phyloP scores from a whole-genome alignment of 192 early-diverging fungal genomes.

The Cladochytrium replicatum region DNA sequence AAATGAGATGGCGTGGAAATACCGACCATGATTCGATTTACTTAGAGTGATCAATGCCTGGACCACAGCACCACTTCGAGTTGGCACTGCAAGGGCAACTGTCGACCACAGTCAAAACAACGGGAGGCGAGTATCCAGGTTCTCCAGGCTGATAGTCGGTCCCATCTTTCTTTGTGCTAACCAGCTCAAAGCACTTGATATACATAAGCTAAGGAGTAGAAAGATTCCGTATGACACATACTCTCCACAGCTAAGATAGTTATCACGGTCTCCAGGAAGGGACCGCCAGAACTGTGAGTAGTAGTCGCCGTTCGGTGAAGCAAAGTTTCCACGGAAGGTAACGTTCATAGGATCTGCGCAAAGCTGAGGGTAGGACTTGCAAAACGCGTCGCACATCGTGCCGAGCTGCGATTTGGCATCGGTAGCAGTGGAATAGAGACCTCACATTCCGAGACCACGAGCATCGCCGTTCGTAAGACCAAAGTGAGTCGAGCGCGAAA shows the following conservation, averaged over 20 bases:
- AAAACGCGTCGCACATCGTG: no score
- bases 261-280: slow-evolving; percentile 8
- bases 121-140: slow-evolving; percentile 5
- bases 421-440: no score
- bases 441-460: no score
- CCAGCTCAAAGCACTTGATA: slow-evolving; percentile 8
- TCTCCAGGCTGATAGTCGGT: slow-evolving; percentile 7
- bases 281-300: slow-evolving; percentile 10
- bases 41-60: background rate
- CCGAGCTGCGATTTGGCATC: no score
- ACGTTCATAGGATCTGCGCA: no score
- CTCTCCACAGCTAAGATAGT: slow-evolving; percentile 8
- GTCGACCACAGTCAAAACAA: slow-evolving; percentile 7
- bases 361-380: no score
- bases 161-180: slow-evolving; percentile 5
- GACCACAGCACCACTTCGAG: slow-evolving; percentile 10
- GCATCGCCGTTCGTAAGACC: no score
- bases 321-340: slow-evolving; percentile 8
- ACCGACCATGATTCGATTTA: background rate
- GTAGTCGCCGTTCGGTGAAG: slow-evolving; percentile 8
- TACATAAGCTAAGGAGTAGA: no score
- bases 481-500: no score
- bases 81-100: slow-evolving; percentile 10
- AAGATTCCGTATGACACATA: no score
- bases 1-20: background rate